Percentiles rank a stretch among this genome's conserved stretches.
These are phyloP conservation scores for Chloranthus sessilifolius DNA, from an alignment of 164 flowering plant species.

Conservation along the genomic window DNA sequence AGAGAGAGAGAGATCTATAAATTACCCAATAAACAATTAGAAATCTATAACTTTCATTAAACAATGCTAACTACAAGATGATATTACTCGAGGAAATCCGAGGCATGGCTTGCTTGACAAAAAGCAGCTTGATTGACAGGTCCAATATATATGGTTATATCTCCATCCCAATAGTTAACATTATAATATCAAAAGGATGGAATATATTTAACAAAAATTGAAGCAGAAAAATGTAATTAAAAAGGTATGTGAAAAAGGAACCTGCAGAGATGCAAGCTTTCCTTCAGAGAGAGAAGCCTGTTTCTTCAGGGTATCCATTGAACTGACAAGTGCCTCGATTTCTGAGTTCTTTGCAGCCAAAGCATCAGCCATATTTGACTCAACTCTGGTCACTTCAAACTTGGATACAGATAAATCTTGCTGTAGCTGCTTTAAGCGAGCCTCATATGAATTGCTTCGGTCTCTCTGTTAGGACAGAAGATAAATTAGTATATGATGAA, in stretches of 20 bases:
- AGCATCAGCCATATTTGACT: conserved; percentile 79
- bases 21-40: too few species aligned
- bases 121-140: too few species aligned
- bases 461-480: conserved; percentile 59
- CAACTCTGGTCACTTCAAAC: conserved; percentile 56
- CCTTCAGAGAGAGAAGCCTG: conserved; percentile 88
- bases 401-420: conserved; percentile 66
- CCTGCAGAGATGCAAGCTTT: conserved; percentile 88
- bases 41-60: too few species aligned
- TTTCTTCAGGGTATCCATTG: conserved; percentile 76
- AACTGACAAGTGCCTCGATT: conserved; percentile 68
- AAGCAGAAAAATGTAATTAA: not conserved
- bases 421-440: conserved; percentile 73
- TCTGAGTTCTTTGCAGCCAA: conserved; percentile 91
- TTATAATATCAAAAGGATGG: not conserved
- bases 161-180: not conserved
- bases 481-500: not conserved
- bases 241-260: conserved; percentile 14
- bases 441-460: conserved; percentile 67
- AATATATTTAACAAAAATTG: not conserved
- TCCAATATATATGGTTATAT: too few species aligned
- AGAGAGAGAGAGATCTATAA: too few species aligned
- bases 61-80: too few species aligned
- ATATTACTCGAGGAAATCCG: too few species aligned
- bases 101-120: too few species aligned